Evolutionary conservation across 2,329 filamentous ascomycete species (phyloP).

Genomic region (Byssoonygena ceratinophila): DNA sequence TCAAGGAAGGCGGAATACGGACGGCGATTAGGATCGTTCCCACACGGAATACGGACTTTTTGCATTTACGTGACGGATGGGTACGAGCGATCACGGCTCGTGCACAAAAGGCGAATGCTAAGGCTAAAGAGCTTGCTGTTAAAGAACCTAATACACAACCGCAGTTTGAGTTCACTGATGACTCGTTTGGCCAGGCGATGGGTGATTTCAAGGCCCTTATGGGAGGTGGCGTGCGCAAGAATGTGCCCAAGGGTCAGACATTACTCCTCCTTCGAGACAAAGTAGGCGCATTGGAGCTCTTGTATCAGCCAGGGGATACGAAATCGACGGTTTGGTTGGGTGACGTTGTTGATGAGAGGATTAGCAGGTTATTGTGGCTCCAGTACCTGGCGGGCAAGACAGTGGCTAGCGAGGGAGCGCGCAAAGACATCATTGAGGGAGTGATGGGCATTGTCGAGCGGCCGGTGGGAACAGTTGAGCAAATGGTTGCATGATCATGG

Average conservation of each 20-base stretch:
- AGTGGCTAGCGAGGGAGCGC: constrained; percentile 73
- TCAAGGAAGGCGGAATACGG: constrained; percentile 57
- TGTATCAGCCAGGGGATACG: constrained; percentile 47
- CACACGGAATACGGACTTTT: constrained; percentile 88
- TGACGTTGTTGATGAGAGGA: constrained; percentile 62
- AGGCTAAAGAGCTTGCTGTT: constrained; percentile 29
- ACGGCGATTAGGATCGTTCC: constrained; percentile 76
- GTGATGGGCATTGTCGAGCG: constrained; percentile 79
- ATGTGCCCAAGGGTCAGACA: constrained; percentile 68
- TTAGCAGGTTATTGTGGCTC: constrained; percentile 75
- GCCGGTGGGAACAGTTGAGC: constrained; percentile 75
- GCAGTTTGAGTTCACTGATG: constrained; percentile 50
- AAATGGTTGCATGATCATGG: constrained; percentile 48
- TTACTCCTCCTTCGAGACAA: constrained; percentile 60
- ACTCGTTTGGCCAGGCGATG: constrained; percentile 64
- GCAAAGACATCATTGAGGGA: constrained; percentile 74
- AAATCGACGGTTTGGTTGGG: constrained; percentile 52
- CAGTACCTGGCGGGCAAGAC: constrained; percentile 79
- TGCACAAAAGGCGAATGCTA: constrained; percentile 48
- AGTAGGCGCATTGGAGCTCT: constrained; percentile 55
- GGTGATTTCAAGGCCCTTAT: constrained; percentile 73
- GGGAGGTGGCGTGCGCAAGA: constrained; percentile 54
- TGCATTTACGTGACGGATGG: constrained; percentile 82
- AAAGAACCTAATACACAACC: constrained; percentile 40
- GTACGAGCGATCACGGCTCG: constrained; percentile 72